Evolutionary conservation across 345 rosid genomes (phyloP).

Genomic region (Laguncularia racemosa): DNA sequence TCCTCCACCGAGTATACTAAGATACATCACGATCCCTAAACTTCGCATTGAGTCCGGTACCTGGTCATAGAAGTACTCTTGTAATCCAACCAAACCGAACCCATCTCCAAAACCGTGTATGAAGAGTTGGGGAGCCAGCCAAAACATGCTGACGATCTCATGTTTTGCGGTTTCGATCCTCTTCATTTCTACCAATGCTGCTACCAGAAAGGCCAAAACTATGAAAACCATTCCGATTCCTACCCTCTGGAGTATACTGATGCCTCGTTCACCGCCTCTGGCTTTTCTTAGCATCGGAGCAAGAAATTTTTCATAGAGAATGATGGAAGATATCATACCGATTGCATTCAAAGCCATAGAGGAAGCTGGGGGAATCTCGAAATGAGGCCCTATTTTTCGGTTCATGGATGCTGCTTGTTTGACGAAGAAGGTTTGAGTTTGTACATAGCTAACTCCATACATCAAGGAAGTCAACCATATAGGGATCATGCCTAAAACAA

Average conservation of each 20-base stretch:
- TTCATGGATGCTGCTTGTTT: slow-evolving; percentile 36
- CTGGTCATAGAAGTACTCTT: slow-evolving; percentile 66
- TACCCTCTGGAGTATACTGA: slow-evolving; percentile 40
- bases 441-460: slow-evolving; percentile 14
- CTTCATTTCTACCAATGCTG: slow-evolving; percentile 37
- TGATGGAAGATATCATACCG: slow-evolving; percentile 31
- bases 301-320: slow-evolving; percentile 36
- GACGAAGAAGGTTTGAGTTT: slow-evolving; percentile 20
- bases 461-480: slow-evolving; percentile 21
- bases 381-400: slow-evolving; percentile 24
- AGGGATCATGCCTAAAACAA: slow-evolving; percentile 20
- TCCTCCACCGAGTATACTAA: slow-evolving; percentile 47
- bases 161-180: slow-evolving; percentile 18
- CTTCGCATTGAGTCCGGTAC: slow-evolving; percentile 66
- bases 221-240: slow-evolving; percentile 43
- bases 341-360: slow-evolving; percentile 25
- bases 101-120: slow-evolving; percentile 46
- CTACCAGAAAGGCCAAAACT: slow-evolving; percentile 24
- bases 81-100: slow-evolving; percentile 49
- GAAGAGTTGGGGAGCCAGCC: slow-evolving; percentile 47
- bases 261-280: slow-evolving; percentile 40
- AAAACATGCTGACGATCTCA: slow-evolving; percentile 26
- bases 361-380: slow-evolving; percentile 42
- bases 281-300: slow-evolving; percentile 27
- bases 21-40: slow-evolving; percentile 49